Evolutionary conservation across 2,329 filamentous ascomycete genomes (phyloP), one percentile per base, ranked within the genome.

Genomic region (Hirsutella rhossiliensis): DNA sequence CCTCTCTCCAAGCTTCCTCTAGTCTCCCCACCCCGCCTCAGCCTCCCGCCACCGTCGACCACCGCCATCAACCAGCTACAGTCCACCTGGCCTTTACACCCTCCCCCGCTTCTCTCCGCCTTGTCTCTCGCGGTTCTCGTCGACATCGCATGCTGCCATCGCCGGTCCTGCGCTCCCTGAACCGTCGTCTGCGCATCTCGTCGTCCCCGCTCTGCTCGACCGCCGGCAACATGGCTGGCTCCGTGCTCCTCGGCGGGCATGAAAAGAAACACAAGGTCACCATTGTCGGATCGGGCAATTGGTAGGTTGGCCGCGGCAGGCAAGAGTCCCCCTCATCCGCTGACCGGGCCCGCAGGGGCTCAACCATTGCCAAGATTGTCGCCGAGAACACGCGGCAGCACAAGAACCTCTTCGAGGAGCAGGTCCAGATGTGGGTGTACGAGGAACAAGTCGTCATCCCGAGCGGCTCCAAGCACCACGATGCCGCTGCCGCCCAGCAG

Each of bases 351-450:
- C 18, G 4, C 13, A 92, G 86, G 89, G 92, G 92, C 56, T 95
- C 88, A 48, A 94, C 92, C 47, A 96, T 98, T 65, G 82, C 89
- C 62, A 98, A 98, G 69, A 94, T 98, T 49, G 78, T 96, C 43
- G 89, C 89, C 54, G 90, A 98, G 65, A 98, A 94, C 68, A 84
- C 87, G 32, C 78, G 76, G 49, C 80, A 75, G 51, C 73, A 95
- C 66, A 74, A 80, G 11, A 76, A 87, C 28, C 60, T 96, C 38
- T 98, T 97, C 61, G 86, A 97, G 58, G 71, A 82, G 61, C 73
- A 87, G 49, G 88, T 98, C 43, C 87, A 94, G 66, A 97, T 98
- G 92, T 98, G 92, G 92, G 94, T 98, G 58, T 96, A 80, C 61
- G 92, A 98, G 66, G 92, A 98, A 65, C 78, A 94, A 20, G 81